phyloP scores from a whole-genome alignment of 805 yeast species.

The Yarrowia hollandica region DNA sequence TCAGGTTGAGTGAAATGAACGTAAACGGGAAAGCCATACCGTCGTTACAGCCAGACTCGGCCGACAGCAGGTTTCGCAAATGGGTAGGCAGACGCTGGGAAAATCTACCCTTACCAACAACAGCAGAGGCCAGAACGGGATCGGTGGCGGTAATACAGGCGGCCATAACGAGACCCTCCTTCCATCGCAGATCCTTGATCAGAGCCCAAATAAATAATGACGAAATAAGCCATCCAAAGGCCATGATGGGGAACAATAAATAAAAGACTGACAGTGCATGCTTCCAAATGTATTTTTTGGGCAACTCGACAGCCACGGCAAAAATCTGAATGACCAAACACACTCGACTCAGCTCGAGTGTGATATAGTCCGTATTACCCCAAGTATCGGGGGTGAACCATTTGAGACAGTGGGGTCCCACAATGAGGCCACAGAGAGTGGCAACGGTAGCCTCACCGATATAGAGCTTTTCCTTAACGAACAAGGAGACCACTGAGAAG shows the following conservation, averaged over 20 bases:
- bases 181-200: constrained; percentile 69
- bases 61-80: constrained; percentile 74
- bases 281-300: constrained; percentile 79
- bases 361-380: constrained; percentile 82
- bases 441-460: constrained; percentile 93
- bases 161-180: constrained; percentile 69
- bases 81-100: constrained; percentile 94
- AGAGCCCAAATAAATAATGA: constrained; percentile 78
- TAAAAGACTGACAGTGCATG: constrained; percentile 79
- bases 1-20: constrained; percentile 62
- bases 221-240: constrained; percentile 81
- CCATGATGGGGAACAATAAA: constrained; percentile 83
- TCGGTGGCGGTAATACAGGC: constrained; percentile 95
- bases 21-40: constrained; percentile 96
- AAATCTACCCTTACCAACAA: constrained; percentile 90
- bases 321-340: constrained; percentile 86
- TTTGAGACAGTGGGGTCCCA: constrained; percentile 81
- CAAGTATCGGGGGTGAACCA: constrained; percentile 83
- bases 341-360: constrained; percentile 78
- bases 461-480: constrained; percentile 78
- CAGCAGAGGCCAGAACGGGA: constrained; percentile 93
- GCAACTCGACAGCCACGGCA: constrained; percentile 92
- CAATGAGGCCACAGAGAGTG: constrained; percentile 76
- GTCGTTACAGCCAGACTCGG: constrained; percentile 89
- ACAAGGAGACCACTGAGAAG: constrained; percentile 76